Evolutionary conservation across 257 asterid species (phyloP).

Genomic region (Petrea volubilis): DNA sequence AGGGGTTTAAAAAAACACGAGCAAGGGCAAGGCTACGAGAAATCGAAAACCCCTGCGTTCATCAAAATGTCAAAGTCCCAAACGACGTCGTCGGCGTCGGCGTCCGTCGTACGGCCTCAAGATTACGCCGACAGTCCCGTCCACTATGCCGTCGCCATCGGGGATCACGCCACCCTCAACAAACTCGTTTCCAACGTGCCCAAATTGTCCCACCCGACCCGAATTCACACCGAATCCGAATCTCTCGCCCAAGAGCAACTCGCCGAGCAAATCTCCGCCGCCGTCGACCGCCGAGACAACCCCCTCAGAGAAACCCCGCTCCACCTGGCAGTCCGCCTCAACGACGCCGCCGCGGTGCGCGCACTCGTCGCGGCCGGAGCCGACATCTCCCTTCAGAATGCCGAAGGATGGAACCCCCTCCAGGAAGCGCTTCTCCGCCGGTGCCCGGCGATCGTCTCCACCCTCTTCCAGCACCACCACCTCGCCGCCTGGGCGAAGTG

Average conservation of each 20-base stretch:
- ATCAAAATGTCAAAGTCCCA: slow-evolving; percentile 37
- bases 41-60: not conserved
- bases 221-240: slow-evolving; percentile 53
- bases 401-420: slow-evolving; percentile 80
- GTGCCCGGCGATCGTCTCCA: slow-evolving; percentile 49
- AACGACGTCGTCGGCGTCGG: slow-evolving; percentile 33
- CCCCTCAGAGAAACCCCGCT: slow-evolving; percentile 69
- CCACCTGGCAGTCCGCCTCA: slow-evolving; percentile 84
- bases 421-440: slow-evolving; percentile 89
- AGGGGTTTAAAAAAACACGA: not conserved
- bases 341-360: slow-evolving; percentile 64
- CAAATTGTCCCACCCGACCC: slow-evolving; percentile 43
- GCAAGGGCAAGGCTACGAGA: not conserved
- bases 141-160: slow-evolving; percentile 74
- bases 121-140: slow-evolving; percentile 71
- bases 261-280: slow-evolving; percentile 59
- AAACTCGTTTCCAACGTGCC: slow-evolving; percentile 56
- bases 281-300: slow-evolving; percentile 79
- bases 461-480: slow-evolving; percentile 71
- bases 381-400: slow-evolving; percentile 70
- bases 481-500: slow-evolving; percentile 74
- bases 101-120: slow-evolving; percentile 48
- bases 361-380: slow-evolving; percentile 74
- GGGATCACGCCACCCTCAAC: slow-evolving; percentile 59
- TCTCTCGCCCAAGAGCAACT: slow-evolving; percentile 56